These are phyloP conservation scores for Dichotomocladium elegans DNA, from an alignment of 371 early-diverging fungal genomes.

Conservation along the genomic window DNA sequence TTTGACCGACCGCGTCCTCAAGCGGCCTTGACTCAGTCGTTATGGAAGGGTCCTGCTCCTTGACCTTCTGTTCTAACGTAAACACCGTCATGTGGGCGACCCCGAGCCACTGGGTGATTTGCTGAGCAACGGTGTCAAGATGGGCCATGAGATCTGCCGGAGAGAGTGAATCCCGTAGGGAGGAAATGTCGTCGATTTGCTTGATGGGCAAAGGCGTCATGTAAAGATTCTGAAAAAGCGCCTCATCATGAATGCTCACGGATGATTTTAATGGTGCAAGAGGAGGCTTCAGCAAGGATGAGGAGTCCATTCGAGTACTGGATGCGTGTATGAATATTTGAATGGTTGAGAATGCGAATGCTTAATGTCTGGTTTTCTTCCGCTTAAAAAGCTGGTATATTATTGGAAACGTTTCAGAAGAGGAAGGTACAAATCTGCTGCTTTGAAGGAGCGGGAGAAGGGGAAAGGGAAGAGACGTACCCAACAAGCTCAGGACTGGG, in stretches of 20 bases:
- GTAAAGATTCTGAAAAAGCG: slow-evolving; percentile 5
- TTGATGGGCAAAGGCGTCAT: slow-evolving; percentile 14
- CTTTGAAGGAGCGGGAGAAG: no score
- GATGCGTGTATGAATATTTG: no score
- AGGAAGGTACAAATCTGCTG: no score
- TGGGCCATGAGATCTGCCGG: slow-evolving; percentile 5
- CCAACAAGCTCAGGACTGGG: no score
- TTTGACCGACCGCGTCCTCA: slow-evolving; percentile 8
- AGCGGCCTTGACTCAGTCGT: slow-evolving; percentile 10
- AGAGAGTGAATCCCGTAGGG: slow-evolving; percentile 9
- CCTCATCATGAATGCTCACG: slow-evolving; percentile 7
- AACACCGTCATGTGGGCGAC: slow-evolving; percentile 35
- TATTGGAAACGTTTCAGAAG: no score
- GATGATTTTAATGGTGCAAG: slow-evolving; percentile 2
- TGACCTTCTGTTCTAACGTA: slow-evolving; percentile 32
- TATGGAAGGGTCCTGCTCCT: slow-evolving; percentile 11
- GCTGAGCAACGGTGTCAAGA: slow-evolving; percentile 15
- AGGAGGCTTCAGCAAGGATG: not conserved
- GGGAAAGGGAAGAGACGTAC: no score
- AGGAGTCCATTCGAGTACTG: no score
- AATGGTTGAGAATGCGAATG: no score
- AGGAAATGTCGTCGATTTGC: slow-evolving; percentile 15
- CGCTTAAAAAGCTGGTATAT: no score
- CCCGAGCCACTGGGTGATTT: slow-evolving; percentile 32
- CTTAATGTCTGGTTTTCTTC: no score